A percentile compares a stretch with the other conserved stretches of the same genome.
Evolutionary conservation across 257 asterid species (phyloP).

Genomic region (Jaltomata sinuosa): DNA sequence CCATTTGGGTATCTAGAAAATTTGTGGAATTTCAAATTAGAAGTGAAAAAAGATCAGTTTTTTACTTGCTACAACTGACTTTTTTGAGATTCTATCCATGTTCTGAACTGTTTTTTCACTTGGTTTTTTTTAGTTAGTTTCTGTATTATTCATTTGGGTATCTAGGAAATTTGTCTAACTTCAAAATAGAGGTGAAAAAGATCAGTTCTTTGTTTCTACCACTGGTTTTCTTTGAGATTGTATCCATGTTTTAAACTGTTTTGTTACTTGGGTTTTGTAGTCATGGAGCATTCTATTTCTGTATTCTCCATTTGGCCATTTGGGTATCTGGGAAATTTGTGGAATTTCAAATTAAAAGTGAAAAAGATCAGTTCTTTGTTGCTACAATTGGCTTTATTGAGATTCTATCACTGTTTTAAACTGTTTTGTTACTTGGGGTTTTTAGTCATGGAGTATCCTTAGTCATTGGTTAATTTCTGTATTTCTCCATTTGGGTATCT

Average conservation of each 20-base stretch:
- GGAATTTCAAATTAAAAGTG: not conserved
- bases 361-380: not conserved
- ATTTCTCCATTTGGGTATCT: not conserved
- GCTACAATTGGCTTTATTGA: not conserved
- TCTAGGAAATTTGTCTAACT: too few species aligned
- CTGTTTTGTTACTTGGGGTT: not conserved
- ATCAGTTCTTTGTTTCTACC: not conserved
- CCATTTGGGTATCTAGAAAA: not conserved
- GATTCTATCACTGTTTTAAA: not conserved
- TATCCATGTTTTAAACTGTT: not conserved
- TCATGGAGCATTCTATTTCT: not conserved
- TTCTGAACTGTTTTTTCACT: not conserved
- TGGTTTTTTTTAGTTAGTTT: too few species aligned
- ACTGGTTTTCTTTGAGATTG: not conserved
- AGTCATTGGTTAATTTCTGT: not conserved
- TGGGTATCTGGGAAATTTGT: not conserved
- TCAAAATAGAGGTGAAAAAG: too few species aligned
- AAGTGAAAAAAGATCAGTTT: not conserved
- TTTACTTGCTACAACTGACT: not conserved
- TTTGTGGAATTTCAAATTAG: not conserved
- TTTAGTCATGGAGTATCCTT: not conserved
- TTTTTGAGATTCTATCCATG: not conserved
- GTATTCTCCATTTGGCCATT: not conserved
- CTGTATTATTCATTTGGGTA: too few species aligned
- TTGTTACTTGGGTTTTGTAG: not conserved